phyloP scores from a whole-genome alignment of 1,284 basidiomycete species.

The Fomitopsis palustris region DNA sequence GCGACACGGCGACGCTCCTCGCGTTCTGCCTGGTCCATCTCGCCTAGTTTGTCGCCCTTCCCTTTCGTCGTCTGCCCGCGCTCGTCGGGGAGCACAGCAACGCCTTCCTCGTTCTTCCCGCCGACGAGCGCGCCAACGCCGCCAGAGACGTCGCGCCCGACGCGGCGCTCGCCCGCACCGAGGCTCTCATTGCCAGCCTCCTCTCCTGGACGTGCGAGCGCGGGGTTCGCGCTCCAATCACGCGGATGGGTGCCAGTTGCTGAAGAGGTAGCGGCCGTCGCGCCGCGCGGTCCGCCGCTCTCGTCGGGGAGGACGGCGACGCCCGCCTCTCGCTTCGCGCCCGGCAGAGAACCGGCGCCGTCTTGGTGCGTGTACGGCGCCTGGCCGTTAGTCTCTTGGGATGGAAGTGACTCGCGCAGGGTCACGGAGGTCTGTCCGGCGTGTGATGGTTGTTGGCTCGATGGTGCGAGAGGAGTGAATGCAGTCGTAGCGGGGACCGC shows the following conservation, averaged over 20 bases:
- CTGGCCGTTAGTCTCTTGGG: constrained; percentile 15
- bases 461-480: background rate
- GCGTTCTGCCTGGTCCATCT: constrained; percentile 7
- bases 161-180: background rate
- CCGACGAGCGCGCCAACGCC: constrained; percentile 28
- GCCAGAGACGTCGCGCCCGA: background rate
- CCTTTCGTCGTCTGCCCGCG: background rate
- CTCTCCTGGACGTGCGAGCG: background rate
- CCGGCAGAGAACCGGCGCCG: constrained; percentile 30
- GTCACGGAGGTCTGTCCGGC: background rate
- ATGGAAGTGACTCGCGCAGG: constrained; percentile 12
- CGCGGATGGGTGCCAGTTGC: constrained; percentile 7
- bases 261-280: constrained; percentile 3
- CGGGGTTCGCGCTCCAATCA: background rate
- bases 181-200: constrained; percentile 5
- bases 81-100: constrained; percentile 28
- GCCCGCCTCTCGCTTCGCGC: constrained; percentile 23
- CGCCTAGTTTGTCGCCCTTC: constrained; percentile 4
- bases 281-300: constrained; percentile 6
- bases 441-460: background rate
- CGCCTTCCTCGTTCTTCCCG: constrained; percentile 19
- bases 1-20: background rate
- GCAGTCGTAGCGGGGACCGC: background rate
- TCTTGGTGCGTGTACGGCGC: constrained; percentile 11
- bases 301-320: constrained; percentile 32